Percentiles rank a stretch among this genome's conserved stretches.
Conservation (phyloP, 768 basidiomycete species). For the Kwoniella sp. region DNA sequence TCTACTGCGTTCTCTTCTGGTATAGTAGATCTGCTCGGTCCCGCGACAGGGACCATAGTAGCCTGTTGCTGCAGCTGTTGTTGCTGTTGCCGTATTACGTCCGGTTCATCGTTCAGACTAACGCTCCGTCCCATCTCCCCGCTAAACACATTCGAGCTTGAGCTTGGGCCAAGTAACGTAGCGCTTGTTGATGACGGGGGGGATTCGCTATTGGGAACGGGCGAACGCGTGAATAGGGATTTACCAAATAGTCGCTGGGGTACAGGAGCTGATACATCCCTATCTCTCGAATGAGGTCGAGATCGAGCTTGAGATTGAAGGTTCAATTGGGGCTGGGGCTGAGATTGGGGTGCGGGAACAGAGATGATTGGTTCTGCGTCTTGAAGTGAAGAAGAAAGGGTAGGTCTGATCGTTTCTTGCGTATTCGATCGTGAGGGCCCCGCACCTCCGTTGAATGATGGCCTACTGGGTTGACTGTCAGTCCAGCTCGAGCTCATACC, state of each 20-base stretch:
- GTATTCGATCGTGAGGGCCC: not conserved
- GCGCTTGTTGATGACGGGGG: not conserved
- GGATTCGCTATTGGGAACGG: slow-evolving; percentile 4
- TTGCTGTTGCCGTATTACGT: not conserved
- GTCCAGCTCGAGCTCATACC: not conserved
- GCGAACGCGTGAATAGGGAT: slow-evolving; percentile 16
- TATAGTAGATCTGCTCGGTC: not conserved
- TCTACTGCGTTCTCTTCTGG: not conserved
- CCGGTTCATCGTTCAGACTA: slow-evolving; percentile 13
- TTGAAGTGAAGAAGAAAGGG: not conserved
- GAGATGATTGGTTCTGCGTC: not conserved
- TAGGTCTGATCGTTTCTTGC: not conserved
- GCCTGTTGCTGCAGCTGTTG: not conserved
- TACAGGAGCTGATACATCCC: slow-evolving; percentile 17
- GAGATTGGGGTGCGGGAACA: not conserved
- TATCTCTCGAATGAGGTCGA: slow-evolving; percentile 8
- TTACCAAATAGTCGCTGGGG: slow-evolving; percentile 23
- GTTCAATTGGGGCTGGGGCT: not conserved
- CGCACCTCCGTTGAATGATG: not conserved
- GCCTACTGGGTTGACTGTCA: not conserved
- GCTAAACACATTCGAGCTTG: not conserved
- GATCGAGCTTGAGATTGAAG: not conserved
- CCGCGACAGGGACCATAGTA: not conserved
- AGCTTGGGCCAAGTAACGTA: not conserved
- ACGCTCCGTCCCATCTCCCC: not conserved